Conservation (phyloP, 208 protist species). For the Perkinsela sp. region DNA sequence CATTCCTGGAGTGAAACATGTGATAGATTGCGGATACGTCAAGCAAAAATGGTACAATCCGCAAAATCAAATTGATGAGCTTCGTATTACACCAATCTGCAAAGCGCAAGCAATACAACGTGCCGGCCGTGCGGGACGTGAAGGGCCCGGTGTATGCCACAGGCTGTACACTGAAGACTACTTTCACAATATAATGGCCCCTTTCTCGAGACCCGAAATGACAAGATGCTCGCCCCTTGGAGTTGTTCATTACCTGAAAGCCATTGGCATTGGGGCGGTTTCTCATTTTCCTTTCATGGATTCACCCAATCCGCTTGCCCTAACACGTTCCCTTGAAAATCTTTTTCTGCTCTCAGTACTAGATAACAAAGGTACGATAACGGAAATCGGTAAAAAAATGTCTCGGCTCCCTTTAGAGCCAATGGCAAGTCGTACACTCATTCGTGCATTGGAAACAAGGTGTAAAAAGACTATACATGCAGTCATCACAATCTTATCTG, state of each 20-base stretch:
- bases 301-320: conserved; percentile 50
- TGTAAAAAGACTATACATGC: neutral
- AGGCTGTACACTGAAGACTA: conserved; percentile 80
- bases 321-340: conserved; percentile 32
- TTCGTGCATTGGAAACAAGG: neutral
- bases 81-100: conserved; percentile 73
- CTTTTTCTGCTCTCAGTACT: conserved; percentile 92
- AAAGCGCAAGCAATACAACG: conserved; percentile 75
- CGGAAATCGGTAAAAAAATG: conserved; percentile 72
- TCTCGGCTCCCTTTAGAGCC: conserved; percentile 93
- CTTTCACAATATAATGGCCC: conserved; percentile 71
- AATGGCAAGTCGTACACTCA: neutral
- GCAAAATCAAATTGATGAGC: conserved; percentile 78
- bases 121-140: conserved; percentile 83
- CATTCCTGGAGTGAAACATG: conserved; percentile 91
- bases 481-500: neutral
- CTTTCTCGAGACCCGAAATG: conserved; percentile 89
- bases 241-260: conserved; percentile 80
- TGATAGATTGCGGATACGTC: conserved; percentile 86
- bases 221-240: conserved; percentile 86
- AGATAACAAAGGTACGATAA: conserved; percentile 79
- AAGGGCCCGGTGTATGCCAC: conserved; percentile 85
- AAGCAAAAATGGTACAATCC: conserved; percentile 92
- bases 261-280: conserved; percentile 81
- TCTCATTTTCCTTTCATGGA: conserved; percentile 96